These are phyloP conservation scores for Chalciporus chontae DNA, from an alignment of 768 basidiomycete species.

Conservation along the genomic window DNA sequence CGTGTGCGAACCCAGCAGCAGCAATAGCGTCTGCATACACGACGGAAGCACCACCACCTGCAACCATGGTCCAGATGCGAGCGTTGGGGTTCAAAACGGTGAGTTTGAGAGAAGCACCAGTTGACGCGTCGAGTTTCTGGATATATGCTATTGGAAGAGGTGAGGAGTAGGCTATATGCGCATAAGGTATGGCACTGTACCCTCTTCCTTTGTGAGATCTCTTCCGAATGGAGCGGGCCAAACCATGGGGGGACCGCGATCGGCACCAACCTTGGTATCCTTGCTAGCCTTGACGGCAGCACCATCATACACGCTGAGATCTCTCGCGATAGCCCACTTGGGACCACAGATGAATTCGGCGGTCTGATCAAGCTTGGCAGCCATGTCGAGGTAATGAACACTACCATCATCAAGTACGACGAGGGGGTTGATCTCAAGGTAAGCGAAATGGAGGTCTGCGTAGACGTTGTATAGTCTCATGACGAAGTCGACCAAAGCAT, in stretches of 20 bases:
- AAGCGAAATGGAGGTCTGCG: conserved; percentile 98
- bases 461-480: conserved; percentile 95
- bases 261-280: conserved; percentile 62
- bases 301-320: conserved; percentile 69
- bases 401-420: conserved; percentile 81
- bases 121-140: conserved; percentile 94
- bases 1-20: conserved; percentile 93
- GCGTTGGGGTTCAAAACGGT: conserved; percentile 95
- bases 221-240: conserved; percentile 97
- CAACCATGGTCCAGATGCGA: conserved; percentile 99
- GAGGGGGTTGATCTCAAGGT: conserved; percentile 99
- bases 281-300: conserved; percentile 34
- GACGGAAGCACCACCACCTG: conserved; percentile 85
- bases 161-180: neutral
- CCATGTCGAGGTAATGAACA: conserved; percentile 98
- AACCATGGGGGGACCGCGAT: conserved; percentile 97
- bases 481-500: conserved; percentile 92
- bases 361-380: conserved; percentile 98
- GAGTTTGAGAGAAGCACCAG: conserved; percentile 96
- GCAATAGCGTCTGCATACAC: conserved; percentile 76
- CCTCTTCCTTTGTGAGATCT: conserved; percentile 94
- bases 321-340: conserved; percentile 98
- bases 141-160: conserved; percentile 66
- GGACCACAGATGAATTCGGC: conserved; percentile 97
- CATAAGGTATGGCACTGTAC: neutral